Evolutionary conservation across 345 rosid species (phyloP).

Genomic region (Syzygium oleosum): DNA sequence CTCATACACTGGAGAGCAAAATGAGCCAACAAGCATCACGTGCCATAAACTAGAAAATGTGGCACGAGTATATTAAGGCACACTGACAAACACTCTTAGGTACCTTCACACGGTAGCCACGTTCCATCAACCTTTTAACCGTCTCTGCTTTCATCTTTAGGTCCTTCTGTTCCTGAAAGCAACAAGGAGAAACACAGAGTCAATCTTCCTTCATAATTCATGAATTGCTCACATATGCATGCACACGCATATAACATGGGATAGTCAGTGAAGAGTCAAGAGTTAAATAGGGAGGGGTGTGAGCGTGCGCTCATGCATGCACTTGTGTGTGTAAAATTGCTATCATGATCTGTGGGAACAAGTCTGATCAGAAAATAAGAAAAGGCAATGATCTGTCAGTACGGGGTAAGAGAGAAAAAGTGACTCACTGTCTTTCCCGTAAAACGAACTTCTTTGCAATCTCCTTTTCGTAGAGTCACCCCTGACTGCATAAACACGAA

Average conservation of each 20-base stretch:
- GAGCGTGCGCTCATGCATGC: background rate
- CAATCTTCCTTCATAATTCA: background rate
- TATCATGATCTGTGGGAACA: background rate
- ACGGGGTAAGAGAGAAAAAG: slow-evolving; percentile 2
- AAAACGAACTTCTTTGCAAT: slow-evolving; percentile 71
- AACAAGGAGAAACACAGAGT: slow-evolving; percentile 1
- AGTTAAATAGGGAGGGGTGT: background rate
- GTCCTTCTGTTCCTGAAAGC: slow-evolving; percentile 68
- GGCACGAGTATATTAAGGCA: background rate
- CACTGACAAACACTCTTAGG: background rate
- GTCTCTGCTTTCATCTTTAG: slow-evolving; percentile 62
- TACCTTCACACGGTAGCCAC: slow-evolving; percentile 94
- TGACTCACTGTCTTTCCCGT: slow-evolving; percentile 62
- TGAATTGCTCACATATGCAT: background rate
- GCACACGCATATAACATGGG: background rate
- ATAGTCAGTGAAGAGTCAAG: background rate
- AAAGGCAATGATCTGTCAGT: background rate
- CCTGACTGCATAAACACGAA: slow-evolving; percentile 32
- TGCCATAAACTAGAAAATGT: background rate
- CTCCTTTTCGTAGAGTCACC: slow-evolving; percentile 22
- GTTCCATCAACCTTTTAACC: slow-evolving; percentile 56
- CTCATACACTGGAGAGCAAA: background rate
- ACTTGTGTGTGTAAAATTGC: background rate
- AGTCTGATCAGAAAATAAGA: background rate
- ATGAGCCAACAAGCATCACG: background rate